Conservation (phyloP, 192 early-diverging fungal genomes). For the Dispira simplex region DNA sequence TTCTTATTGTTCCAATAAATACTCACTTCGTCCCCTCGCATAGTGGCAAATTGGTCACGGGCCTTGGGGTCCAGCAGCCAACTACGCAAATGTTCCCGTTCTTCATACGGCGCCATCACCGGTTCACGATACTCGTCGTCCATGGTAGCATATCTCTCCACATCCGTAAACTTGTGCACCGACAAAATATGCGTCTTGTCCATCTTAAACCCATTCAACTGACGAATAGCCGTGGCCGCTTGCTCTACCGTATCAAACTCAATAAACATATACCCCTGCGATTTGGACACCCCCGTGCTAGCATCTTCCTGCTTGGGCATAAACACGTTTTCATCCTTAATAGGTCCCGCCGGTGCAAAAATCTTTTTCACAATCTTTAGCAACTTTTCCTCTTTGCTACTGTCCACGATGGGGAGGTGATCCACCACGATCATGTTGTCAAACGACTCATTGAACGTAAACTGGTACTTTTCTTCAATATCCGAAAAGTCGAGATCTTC, state of each 20-base stretch:
- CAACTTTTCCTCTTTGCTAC: constrained; percentile 73
- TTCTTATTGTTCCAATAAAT: constrained; percentile 86
- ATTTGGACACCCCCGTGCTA: constrained; percentile 42
- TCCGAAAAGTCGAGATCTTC: constrained; percentile 86
- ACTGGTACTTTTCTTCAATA: constrained; percentile 58
- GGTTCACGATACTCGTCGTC: constrained; percentile 66
- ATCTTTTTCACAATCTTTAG: constrained; percentile 53
- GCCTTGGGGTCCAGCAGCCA: constrained; percentile 75
- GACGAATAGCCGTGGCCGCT: constrained; percentile 37
- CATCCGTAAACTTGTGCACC: constrained; percentile 84
- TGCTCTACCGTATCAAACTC: constrained; percentile 80
- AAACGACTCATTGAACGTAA: constrained; percentile 60
- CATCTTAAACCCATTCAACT: constrained; percentile 54
- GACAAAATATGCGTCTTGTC: constrained; percentile 66
- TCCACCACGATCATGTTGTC: constrained; percentile 83
- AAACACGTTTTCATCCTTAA: constrained; percentile 68
- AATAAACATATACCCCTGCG: constrained; percentile 90
- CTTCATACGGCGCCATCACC: constrained; percentile 28
- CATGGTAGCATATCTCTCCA: constrained; percentile 64
- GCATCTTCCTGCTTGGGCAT: constrained; percentile 69
- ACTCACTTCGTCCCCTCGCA: constrained; percentile 65
- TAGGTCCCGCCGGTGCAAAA: constrained; percentile 58
- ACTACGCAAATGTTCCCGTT: constrained; percentile 70
- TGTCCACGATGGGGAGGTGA: constrained; percentile 77
- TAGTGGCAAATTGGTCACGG: constrained; percentile 86